Conservation (phyloP, 805 yeast genomes). For the Schwanniomyces sp. region DNA sequence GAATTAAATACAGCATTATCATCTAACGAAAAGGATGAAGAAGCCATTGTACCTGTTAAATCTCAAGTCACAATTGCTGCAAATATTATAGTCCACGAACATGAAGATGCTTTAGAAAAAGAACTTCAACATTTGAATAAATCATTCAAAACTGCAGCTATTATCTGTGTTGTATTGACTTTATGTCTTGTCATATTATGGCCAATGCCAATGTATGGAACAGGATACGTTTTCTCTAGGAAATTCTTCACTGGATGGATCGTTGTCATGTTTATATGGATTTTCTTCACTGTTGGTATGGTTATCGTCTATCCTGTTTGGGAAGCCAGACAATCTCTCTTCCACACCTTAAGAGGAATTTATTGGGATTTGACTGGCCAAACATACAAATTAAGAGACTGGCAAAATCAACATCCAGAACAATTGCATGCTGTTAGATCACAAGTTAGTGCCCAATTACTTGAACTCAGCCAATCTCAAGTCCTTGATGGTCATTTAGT, state of each 20-base stretch:
- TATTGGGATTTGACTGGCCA: slow-evolving; percentile 87
- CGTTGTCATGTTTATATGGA: slow-evolving; percentile 78
- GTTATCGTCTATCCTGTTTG: slow-evolving; percentile 70
- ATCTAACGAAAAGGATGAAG: slow-evolving; percentile 19
- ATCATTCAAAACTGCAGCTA: slow-evolving; percentile 62
- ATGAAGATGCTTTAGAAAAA: slow-evolving; percentile 30
- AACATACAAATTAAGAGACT: slow-evolving; percentile 63
- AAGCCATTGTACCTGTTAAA: slow-evolving; percentile 31
- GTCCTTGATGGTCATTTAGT: slow-evolving; percentile 26
- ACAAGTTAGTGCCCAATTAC: slow-evolving; percentile 48
- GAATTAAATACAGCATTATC: slow-evolving; percentile 50
- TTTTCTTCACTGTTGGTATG: slow-evolving; percentile 61
- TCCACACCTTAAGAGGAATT: slow-evolving; percentile 67
- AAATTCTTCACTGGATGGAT: slow-evolving; percentile 89
- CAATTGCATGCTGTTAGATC: slow-evolving; percentile 70
- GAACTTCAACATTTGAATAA: slow-evolving; percentile 54
- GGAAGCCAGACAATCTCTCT: slow-evolving; percentile 72
- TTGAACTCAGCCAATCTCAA: slow-evolving; percentile 13
- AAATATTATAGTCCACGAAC: slow-evolving; percentile 28
- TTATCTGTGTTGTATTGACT: slow-evolving; percentile 60
- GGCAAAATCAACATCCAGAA: slow-evolving; percentile 78
- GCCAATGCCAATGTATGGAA: slow-evolving; percentile 96
- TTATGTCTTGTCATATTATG: slow-evolving; percentile 67
- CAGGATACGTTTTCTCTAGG: slow-evolving; percentile 71
- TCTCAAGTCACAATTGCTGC: slow-evolving; percentile 42